Conservation (phyloP, 2,329 filamentous ascomycete genomes). For the Colletotrichum sp. region DNA sequence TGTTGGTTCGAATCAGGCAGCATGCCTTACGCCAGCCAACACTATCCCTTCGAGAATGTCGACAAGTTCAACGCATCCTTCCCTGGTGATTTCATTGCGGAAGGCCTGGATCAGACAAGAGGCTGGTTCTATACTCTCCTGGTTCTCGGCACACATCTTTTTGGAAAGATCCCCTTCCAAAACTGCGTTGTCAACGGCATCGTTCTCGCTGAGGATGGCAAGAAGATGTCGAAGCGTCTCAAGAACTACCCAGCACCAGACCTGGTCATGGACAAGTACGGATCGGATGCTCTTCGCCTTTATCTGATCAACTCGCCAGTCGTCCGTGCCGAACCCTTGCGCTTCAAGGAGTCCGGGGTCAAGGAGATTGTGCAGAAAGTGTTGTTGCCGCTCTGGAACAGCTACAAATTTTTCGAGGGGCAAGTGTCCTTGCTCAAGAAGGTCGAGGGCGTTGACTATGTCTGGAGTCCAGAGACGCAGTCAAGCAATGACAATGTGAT, state of each 20-base stretch:
- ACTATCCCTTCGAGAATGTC: conserved; percentile 91
- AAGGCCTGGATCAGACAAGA: conserved; percentile 90
- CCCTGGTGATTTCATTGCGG: conserved; percentile 93
- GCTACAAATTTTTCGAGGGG: conserved; percentile 94
- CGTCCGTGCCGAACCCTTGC: conserved; percentile 85
- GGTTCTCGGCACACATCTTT: conserved; percentile 87
- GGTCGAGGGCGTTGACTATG: conserved; percentile 75
- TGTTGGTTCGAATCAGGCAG: conserved; percentile 97
- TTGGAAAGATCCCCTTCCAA: conserved; percentile 84
- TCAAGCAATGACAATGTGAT: conserved; percentile 87
- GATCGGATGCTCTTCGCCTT: conserved; percentile 89
- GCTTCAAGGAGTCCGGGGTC: conserved; percentile 90
- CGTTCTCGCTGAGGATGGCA: conserved; percentile 90
- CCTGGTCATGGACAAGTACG: conserved; percentile 85
- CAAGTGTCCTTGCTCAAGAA: conserved; percentile 89
- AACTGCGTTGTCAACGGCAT: conserved; percentile 98
- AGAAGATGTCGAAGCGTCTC: conserved; percentile 97
- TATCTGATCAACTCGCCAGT: conserved; percentile 98
- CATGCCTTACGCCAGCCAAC: conserved; percentile 91
- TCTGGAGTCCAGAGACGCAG: conserved; percentile 79
- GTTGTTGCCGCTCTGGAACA: conserved; percentile 91
- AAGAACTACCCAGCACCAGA: conserved; percentile 95
- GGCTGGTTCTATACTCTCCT: conserved; percentile 97
- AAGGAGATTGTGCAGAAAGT: conserved; percentile 96
- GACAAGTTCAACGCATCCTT: conserved; percentile 82